Conservation (phyloP, 352 stramenopile genomes). For the Phytophthora cajani region DNA sequence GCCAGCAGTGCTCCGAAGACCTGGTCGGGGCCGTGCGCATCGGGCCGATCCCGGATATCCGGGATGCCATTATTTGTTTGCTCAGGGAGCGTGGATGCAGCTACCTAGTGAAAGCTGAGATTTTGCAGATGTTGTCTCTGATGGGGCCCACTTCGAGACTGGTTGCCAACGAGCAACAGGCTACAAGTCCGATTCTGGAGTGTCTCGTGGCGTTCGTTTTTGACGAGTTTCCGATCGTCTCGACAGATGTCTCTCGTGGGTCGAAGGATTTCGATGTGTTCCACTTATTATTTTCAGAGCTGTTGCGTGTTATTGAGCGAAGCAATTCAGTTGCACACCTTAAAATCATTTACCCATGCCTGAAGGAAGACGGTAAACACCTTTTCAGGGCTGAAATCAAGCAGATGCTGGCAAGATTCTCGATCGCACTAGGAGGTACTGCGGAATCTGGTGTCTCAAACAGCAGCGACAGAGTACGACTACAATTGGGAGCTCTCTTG, state of each 20-base stretch:
- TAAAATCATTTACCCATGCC: conserved; percentile 57
- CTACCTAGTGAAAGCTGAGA: conserved; percentile 70
- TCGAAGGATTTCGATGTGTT: conserved; percentile 79
- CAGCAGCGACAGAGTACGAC: conserved; percentile 10
- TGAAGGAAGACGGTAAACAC: conserved; percentile 70
- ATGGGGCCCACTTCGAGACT: conserved; percentile 35
- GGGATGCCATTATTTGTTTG: conserved; percentile 38
- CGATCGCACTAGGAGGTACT: conserved; percentile 18
- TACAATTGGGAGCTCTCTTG: conserved; percentile 41
- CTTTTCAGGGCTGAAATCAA: conserved; percentile 65
- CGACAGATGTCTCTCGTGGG: conserved; percentile 63
- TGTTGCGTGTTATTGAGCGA: conserved; percentile 65
- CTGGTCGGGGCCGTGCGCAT: conserved; percentile 36
- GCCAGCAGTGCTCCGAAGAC: conserved; percentile 39
- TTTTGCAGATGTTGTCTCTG: conserved; percentile 50
- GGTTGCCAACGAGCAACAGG: conserved; percentile 3
- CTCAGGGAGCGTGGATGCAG: conserved; percentile 46
- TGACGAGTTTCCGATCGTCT: conserved; percentile 80
- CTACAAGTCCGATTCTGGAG: conserved; percentile 32
- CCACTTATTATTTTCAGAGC: conserved; percentile 52
- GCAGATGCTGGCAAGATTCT: conserved; percentile 51
- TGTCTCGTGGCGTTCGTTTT: conserved; percentile 61
- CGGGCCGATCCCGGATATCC: conserved; percentile 51
- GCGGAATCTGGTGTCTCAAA: neutral
- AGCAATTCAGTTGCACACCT: conserved; percentile 56